Evolutionary conservation across 805 yeast genomes (phyloP).

Genomic region (Middelhovenomyces tepae): DNA sequence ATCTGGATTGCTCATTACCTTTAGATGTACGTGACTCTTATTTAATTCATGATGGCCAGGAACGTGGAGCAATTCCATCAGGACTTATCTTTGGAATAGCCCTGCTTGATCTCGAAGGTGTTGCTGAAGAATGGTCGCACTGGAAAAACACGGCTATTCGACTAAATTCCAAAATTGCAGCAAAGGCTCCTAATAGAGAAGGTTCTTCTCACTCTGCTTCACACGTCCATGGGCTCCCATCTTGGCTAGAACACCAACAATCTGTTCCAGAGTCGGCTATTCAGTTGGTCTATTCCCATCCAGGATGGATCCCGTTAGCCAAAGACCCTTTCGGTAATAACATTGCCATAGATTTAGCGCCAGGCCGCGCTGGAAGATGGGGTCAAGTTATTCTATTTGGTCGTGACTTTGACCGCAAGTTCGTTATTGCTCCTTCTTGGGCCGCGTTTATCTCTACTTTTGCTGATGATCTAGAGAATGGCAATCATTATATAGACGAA

Average conservation of each 20-base stretch:
- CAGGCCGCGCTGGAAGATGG: constrained; percentile 67
- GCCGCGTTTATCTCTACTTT: constrained; percentile 77
- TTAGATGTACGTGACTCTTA: constrained; percentile 72
- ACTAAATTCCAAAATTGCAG: constrained; percentile 15
- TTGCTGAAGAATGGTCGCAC: constrained; percentile 68
- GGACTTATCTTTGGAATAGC: constrained; percentile 77
- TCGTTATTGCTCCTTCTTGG: constrained; percentile 78
- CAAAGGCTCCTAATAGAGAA: constrained; percentile 1
- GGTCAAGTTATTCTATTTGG: constrained; percentile 94
- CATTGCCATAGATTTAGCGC: constrained; percentile 80
- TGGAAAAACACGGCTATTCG: constrained; percentile 53
- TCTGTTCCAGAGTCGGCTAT: constrained; percentile 72
- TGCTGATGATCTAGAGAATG: constrained; percentile 81
- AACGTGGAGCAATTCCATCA: constrained; percentile 59
- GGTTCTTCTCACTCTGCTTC: constrained; percentile 3
- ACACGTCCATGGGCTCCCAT: constrained; percentile 16
- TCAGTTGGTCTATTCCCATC: constrained; percentile 74
- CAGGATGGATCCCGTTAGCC: constrained; percentile 84
- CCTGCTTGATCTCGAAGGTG: constrained; percentile 70
- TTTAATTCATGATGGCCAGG: constrained; percentile 87
- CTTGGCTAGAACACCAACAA: constrained; percentile 40
- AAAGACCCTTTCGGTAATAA: constrained; percentile 89
- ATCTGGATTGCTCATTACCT: constrained; percentile 64
- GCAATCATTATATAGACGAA: constrained; percentile 65
- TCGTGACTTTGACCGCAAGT: constrained; percentile 86